phyloP scores from a whole-genome alignment of 148 eudicot species.

The Vaccinium vitisidaea region DNA sequence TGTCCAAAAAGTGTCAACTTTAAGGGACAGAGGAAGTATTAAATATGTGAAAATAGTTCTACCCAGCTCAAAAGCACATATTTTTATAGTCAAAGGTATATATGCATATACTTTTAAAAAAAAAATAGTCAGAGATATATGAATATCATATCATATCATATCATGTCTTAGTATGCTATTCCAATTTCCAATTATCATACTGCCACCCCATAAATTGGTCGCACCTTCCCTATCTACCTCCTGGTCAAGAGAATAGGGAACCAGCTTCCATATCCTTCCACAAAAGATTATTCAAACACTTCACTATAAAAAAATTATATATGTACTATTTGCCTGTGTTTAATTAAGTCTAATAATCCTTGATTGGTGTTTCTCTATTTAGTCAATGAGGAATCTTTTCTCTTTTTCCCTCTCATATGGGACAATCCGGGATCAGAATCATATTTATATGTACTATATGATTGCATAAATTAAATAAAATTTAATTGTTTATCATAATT shows the following conservation, averaged over 20 bases:
- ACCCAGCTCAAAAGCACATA: too few species aligned
- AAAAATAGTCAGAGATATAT: neutral
- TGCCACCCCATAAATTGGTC: neutral
- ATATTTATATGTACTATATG: neutral
- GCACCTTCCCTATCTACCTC: neutral
- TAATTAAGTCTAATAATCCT: neutral
- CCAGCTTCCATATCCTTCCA: neutral
- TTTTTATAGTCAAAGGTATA: too few species aligned
- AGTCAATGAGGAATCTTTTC: neutral
- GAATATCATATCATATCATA: neutral
- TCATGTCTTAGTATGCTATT: neutral
- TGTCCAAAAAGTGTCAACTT: too few species aligned
- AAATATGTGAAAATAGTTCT: too few species aligned
- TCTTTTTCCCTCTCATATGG: neutral
- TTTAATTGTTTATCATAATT: neutral
- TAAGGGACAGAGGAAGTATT: too few species aligned
- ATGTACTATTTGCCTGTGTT: neutral
- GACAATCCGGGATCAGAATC: neutral
- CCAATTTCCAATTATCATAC: neutral
- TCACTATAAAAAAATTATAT: too few species aligned
- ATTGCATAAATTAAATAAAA: neutral
- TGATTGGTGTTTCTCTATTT: neutral
- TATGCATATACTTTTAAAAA: too few species aligned
- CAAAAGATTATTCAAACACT: neutral
- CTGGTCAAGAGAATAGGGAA: slow-evolving; percentile 13